Evolutionary conservation across 345 rosid genomes (phyloP).

Genomic region (Citrus mangshanensis): DNA sequence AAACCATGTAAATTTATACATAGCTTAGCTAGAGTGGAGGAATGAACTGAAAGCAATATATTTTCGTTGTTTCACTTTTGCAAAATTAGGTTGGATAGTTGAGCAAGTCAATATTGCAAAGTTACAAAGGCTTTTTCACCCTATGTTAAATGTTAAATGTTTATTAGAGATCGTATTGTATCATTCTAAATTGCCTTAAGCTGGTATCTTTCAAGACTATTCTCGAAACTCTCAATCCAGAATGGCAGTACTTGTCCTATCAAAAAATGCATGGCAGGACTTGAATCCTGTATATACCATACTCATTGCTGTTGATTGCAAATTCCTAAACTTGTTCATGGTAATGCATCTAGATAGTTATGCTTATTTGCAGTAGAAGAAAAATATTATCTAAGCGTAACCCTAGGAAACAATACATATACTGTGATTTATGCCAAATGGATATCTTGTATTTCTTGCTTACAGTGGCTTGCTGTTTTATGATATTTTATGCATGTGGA

Average conservation of each 20-base stretch:
- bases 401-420: background rate
- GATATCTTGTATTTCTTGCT: background rate
- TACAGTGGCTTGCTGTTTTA: too few species aligned
- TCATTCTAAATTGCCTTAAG: background rate
- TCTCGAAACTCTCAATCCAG: background rate
- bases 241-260: background rate
- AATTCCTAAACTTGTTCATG: background rate
- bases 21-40: background rate
- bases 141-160: background rate
- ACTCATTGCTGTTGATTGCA: background rate
- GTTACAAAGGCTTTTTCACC: background rate
- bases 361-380: background rate
- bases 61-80: background rate
- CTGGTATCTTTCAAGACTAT: background rate
- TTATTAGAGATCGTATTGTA: background rate
- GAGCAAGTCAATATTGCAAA: background rate
- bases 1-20: background rate
- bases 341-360: conserved; percentile 11
- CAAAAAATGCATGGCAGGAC: background rate
- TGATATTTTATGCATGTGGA: too few species aligned
- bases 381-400: background rate
- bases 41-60: background rate
- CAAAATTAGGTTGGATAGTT: background rate
- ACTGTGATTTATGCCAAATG: background rate
- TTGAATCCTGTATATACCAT: background rate